Percentiles rank a stretch among this genome's conserved stretches.
Conservation (phyloP, 2,329 filamentous ascomycete genomes). For the Chaetomiaceae sp. region DNA sequence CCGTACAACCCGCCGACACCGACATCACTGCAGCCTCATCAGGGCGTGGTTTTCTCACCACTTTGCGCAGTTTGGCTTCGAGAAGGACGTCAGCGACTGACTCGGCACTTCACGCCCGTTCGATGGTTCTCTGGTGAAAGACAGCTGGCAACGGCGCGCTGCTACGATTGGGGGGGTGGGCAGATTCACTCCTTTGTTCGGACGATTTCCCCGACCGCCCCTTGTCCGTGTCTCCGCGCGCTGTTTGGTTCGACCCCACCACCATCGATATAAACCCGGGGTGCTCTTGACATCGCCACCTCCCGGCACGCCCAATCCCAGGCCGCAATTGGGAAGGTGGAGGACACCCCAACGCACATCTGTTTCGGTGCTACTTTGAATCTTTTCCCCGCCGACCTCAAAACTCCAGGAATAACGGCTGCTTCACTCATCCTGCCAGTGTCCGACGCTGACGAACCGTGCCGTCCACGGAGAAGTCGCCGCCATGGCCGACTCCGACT, state of each 20-base stretch:
- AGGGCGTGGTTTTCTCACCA: not conserved
- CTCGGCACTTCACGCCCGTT: not conserved
- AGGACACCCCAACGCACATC: slow-evolving; percentile 6
- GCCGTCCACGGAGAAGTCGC: slow-evolving; percentile 2
- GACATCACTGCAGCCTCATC: not conserved
- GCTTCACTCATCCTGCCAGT: not conserved
- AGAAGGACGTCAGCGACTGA: not conserved
- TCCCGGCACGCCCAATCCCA: slow-evolving; percentile 13
- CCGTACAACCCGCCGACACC: not conserved
- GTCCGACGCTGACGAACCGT: not conserved
- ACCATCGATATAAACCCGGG: slow-evolving; percentile 17
- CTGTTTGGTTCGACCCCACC: slow-evolving; percentile 15
- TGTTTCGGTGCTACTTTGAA: not conserved
- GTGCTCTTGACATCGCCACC: slow-evolving; percentile 21
- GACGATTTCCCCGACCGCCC: slow-evolving; percentile 2
- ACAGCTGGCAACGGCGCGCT: not conserved
- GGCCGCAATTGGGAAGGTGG: slow-evolving; percentile 16
- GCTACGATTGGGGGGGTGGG: not conserved
- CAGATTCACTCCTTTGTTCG: slow-evolving; percentile 2
- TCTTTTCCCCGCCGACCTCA: not conserved
- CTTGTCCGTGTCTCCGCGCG: not conserved
- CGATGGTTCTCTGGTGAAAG: not conserved
- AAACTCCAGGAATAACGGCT: not conserved
- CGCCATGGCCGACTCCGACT: slow-evolving; percentile 27
- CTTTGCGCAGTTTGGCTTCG: not conserved